Percentiles rank a stretch among this genome's conserved stretches.
phyloP scores from a whole-genome alignment of 257 asterid genomes.

The Capsicum baccatum region DNA sequence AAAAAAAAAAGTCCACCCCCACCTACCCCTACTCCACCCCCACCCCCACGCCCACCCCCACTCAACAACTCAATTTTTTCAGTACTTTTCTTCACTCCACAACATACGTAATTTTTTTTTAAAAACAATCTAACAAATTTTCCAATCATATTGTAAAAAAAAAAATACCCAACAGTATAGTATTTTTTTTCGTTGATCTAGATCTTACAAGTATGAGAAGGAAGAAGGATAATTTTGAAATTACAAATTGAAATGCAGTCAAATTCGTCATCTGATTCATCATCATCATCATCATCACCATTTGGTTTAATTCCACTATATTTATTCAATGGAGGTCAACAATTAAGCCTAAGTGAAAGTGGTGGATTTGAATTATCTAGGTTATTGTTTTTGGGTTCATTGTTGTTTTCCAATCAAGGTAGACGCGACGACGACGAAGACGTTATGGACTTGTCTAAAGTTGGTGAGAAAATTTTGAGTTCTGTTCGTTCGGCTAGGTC shows the following conservation, averaged over 20 bases:
- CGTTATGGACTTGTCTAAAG: slow-evolving; percentile 91
- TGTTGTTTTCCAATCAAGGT: slow-evolving; percentile 81
- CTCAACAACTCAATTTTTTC: background rate
- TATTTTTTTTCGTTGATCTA: background rate
- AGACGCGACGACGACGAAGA: slow-evolving; percentile 52
- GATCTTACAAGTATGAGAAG: slow-evolving; percentile 28
- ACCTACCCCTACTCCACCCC: too few species aligned
- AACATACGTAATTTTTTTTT: too few species aligned
- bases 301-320: slow-evolving; percentile 79
- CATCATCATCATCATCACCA: slow-evolving; percentile 56
- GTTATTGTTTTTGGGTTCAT: slow-evolving; percentile 85
- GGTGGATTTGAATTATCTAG: slow-evolving; percentile 93
- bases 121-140: background rate
- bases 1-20: too few species aligned
- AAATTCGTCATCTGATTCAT: slow-evolving; percentile 27
- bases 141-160: background rate
- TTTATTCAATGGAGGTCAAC: slow-evolving; percentile 68
- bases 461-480: slow-evolving; percentile 96
- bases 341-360: slow-evolving; percentile 55
- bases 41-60: background rate
- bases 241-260: slow-evolving; percentile 85
- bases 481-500: slow-evolving; percentile 99
- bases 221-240: slow-evolving; percentile 27
- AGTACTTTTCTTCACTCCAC: background rate
- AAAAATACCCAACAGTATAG: background rate